Conservation (phyloP, 257 asterid species). For the Craterostigma plantagineum region DNA sequence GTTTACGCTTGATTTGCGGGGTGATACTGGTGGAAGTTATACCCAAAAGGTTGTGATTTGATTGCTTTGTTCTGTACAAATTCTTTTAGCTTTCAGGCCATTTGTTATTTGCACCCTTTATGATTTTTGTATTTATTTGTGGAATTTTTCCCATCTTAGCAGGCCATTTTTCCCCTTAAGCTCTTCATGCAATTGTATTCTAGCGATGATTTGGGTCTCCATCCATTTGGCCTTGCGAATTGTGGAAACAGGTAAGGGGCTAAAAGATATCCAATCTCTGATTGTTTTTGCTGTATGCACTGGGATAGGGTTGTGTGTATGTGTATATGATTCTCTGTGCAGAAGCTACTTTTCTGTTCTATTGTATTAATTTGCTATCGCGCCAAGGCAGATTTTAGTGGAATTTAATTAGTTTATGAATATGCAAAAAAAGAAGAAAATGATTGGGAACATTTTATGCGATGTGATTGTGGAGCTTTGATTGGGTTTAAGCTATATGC, state of each 20-base stretch:
- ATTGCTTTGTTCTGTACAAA: background rate
- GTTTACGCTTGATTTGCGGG: slow-evolving; percentile 12
- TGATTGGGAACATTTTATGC: too few species aligned
- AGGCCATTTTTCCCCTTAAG: slow-evolving; percentile 24
- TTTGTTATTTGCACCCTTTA: background rate
- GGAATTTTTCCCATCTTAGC: slow-evolving; percentile 10
- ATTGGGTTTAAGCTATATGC: too few species aligned
- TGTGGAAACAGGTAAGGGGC: slow-evolving; percentile 39
- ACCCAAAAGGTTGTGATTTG: slow-evolving; percentile 19
- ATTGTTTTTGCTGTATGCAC: background rate
- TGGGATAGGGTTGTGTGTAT: background rate
- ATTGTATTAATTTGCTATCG: too few species aligned
- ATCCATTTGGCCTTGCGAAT: slow-evolving; percentile 39
- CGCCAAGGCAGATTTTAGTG: too few species aligned
- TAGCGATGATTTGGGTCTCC: slow-evolving; percentile 16
- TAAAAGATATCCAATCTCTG: background rate
- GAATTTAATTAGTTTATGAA: too few species aligned
- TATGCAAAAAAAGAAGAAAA: too few species aligned
- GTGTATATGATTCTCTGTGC: background rate
- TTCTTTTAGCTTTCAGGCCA: background rate
- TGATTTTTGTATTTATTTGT: background rate
- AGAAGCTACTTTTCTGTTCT: too few species aligned
- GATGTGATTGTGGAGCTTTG: too few species aligned
- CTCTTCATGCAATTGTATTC: slow-evolving; percentile 34
- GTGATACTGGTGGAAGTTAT: slow-evolving; percentile 16